Conservation (phyloP, 768 basidiomycete species). For the Suillus decipiens region DNA sequence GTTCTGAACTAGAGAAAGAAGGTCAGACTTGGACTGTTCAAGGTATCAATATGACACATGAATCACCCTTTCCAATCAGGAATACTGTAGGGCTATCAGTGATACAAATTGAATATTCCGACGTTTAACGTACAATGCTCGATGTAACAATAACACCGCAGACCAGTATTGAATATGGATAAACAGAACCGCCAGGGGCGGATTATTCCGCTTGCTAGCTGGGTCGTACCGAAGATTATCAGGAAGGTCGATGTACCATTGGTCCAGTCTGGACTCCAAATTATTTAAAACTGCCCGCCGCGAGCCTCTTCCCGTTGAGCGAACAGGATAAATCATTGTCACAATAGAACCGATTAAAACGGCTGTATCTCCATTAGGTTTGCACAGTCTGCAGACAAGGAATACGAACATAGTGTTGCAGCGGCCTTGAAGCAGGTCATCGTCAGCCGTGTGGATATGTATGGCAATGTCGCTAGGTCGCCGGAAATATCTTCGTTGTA, state of each 20-base stretch:
- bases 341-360: slow-evolving; percentile 69
- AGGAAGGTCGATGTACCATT: slow-evolving; percentile 73
- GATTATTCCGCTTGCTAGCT: slow-evolving; percentile 50
- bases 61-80: slow-evolving; percentile 71
- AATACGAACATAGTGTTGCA: slow-evolving; percentile 56
- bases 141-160: slow-evolving; percentile 69
- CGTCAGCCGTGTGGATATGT: slow-evolving; percentile 40
- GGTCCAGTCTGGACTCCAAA: slow-evolving; percentile 69
- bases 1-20: slow-evolving; percentile 39
- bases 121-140: slow-evolving; percentile 67
- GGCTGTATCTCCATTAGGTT: slow-evolving; percentile 40
- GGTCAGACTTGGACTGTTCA: slow-evolving; percentile 8
- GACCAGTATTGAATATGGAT: slow-evolving; percentile 79
- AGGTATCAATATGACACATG: not conserved
- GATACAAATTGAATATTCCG: slow-evolving; percentile 4
- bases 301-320: slow-evolving; percentile 43
- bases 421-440: slow-evolving; percentile 59
- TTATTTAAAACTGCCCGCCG: slow-evolving; percentile 51
- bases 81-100: slow-evolving; percentile 46
- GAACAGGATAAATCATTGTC: slow-evolving; percentile 70
- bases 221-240: slow-evolving; percentile 62
- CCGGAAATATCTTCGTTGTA: slow-evolving; percentile 51
- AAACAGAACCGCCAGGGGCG: slow-evolving; percentile 66
- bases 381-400: slow-evolving; percentile 7
- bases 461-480: slow-evolving; percentile 41